Conservation (phyloP, 352 stramenopile species). For the Globisporangium paroecandrum region DNA sequence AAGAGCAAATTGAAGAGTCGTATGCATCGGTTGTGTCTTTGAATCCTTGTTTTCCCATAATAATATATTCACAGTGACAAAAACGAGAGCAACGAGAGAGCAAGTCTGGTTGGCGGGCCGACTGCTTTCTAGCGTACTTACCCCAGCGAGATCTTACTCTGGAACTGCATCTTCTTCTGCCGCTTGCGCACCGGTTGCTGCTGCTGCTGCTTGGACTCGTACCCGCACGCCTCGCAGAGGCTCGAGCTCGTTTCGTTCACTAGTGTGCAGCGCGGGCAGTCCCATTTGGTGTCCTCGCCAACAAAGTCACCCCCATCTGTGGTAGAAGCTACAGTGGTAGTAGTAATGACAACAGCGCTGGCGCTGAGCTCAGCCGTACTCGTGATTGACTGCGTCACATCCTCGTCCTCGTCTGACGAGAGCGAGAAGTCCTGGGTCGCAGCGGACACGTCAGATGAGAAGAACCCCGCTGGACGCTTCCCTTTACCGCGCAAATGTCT, state of each 20-base stretch:
- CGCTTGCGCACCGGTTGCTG: conserved; percentile 44
- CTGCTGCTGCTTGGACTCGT: conserved; percentile 31
- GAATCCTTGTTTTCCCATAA: conserved; percentile 16
- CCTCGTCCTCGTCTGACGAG: conserved; percentile 26
- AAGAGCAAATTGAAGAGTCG: neutral
- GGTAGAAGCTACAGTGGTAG: neutral
- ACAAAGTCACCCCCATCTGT: neutral
- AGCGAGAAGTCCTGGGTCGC: conserved; percentile 36
- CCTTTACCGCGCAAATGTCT: conserved; percentile 25
- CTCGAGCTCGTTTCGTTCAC: conserved; percentile 56
- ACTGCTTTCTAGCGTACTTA: neutral
- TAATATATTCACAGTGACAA: conserved; percentile 20
- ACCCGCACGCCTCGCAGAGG: conserved; percentile 66
- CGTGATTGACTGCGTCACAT: neutral
- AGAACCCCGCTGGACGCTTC: conserved; percentile 32
- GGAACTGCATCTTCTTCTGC: conserved; percentile 71
- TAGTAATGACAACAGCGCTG: neutral
- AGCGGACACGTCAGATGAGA: conserved; percentile 34
- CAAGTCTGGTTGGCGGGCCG: neutral
- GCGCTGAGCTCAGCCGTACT: conserved; percentile 1
- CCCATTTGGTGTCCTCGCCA: conserved; percentile 42
- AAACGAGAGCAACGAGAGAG: neutral
- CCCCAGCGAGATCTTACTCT: conserved; percentile 71
- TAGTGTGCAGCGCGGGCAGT: conserved; percentile 76
- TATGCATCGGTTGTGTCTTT: neutral